These are phyloP conservation scores for Achaetomium macrosporum DNA, from an alignment of 2,329 filamentous ascomycete species.

Conservation along the genomic window DNA sequence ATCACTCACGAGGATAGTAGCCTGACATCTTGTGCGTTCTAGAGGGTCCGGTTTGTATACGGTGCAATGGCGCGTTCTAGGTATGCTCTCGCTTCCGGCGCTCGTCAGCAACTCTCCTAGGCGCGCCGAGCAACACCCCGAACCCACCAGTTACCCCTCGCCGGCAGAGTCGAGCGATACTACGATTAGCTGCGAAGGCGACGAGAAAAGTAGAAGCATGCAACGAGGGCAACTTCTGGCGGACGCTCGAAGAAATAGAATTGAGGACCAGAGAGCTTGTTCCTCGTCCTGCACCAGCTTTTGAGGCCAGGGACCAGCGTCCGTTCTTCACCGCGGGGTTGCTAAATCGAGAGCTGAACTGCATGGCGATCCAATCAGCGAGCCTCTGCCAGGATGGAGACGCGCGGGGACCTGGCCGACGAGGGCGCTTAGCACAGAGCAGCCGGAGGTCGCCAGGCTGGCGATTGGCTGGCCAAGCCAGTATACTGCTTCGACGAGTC, in stretches of 20 bases:
- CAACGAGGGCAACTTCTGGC: neutral
- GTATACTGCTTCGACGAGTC: neutral
- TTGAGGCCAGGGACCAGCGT: conserved; percentile 10
- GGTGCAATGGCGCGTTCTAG: neutral
- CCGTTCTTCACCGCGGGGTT: conserved; percentile 5
- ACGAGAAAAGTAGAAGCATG: neutral
- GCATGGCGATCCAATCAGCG: conserved; percentile 14
- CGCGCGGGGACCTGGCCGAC: conserved; percentile 16
- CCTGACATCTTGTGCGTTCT: conserved; percentile 16
- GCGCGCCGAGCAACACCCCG: conserved; percentile 8
- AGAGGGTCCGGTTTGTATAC: neutral
- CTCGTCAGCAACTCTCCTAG: neutral
- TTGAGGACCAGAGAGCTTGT: conserved; percentile 2
- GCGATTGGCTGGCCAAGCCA: conserved; percentile 23
- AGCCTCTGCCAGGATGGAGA: conserved; percentile 8
- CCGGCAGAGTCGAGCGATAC: neutral
- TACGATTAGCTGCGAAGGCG: neutral
- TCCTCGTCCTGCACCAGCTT: conserved; percentile 1
- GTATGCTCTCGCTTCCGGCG: neutral
- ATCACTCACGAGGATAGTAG: conserved; percentile 25
- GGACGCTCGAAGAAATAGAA: neutral
- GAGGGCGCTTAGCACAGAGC: conserved; percentile 22
- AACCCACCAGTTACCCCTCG: conserved; percentile 12
- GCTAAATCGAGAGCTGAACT: conserved; percentile 16
- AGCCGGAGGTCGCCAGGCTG: neutral